A percentile compares a stretch with the other conserved stretches of the same genome.
phyloP scores from a whole-genome alignment of 306 rosid species.

The Gillenia trifoliata region DNA sequence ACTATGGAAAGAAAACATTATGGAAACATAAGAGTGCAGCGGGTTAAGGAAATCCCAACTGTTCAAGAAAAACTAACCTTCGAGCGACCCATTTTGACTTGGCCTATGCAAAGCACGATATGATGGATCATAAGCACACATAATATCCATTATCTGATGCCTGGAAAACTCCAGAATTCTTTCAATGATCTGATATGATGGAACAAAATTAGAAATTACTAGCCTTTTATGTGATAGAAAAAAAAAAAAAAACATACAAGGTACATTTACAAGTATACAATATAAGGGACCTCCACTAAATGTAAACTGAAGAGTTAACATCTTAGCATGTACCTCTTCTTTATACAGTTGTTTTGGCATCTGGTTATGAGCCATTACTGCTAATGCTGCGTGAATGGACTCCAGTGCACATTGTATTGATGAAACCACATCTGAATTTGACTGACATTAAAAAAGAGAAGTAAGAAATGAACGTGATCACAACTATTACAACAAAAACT shows the following conservation, averaged over 20 bases:
- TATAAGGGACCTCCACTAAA: not conserved
- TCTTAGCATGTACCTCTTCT: slow-evolving; percentile 62
- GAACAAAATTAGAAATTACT: slow-evolving; percentile 17
- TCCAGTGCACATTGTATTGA: slow-evolving; percentile 76
- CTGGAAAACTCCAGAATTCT: slow-evolving; percentile 92
- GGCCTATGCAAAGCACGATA: slow-evolving; percentile 87
- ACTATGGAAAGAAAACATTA: not conserved
- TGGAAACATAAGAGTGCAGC: not conserved
- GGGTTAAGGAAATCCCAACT: not conserved
- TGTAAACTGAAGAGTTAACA: not conserved
- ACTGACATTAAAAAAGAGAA: slow-evolving; percentile 47
- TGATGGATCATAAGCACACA: slow-evolving; percentile 94
- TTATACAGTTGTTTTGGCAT: slow-evolving; percentile 96
- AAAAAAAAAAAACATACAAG: not conserved
- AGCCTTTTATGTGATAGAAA: not conserved
- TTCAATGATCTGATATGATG: slow-evolving; percentile 76
- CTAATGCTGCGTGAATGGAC: slow-evolving; percentile 92
- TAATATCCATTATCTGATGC: slow-evolving; percentile 86
- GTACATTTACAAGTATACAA: not conserved
- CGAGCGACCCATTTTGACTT: slow-evolving; percentile 56
- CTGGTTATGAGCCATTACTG: slow-evolving; percentile 74
- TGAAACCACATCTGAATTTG: slow-evolving; percentile 68
- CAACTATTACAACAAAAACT: not conserved
- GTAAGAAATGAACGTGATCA: not conserved
- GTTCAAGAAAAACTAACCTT: slow-evolving; percentile 51